Percentiles rank a stretch among this genome's conserved stretches.
Evolutionary conservation across 2,329 filamentous ascomycete species (phyloP).

Genomic region (Fusarium staphyleae): DNA sequence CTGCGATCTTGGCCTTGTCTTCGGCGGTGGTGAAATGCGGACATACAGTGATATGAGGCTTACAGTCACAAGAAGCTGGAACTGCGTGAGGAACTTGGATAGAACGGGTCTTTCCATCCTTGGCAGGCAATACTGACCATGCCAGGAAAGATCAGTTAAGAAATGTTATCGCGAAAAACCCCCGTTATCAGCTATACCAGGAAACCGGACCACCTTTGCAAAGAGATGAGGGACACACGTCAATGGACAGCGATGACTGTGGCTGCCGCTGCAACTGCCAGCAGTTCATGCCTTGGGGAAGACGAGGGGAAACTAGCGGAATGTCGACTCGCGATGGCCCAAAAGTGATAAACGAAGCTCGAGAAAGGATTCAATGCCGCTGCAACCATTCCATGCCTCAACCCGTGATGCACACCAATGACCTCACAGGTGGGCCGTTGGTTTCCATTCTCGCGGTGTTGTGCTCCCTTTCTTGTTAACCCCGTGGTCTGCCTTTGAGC

Average conservation of each 20-base stretch:
- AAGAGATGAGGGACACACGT: slow-evolving; percentile 5
- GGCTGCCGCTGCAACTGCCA: slow-evolving; percentile 23
- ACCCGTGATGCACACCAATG: slow-evolving; percentile 33
- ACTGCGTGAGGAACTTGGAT: slow-evolving; percentile 1
- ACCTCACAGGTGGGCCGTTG: slow-evolving; percentile 32
- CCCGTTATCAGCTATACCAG: background rate
- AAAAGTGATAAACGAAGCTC: slow-evolving; percentile 12
- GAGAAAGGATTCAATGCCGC: slow-evolving; percentile 7
- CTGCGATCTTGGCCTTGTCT: slow-evolving; percentile 3
- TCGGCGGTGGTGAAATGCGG: slow-evolving; percentile 24
- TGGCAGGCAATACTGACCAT: slow-evolving; percentile 4
- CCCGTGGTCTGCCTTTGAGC: slow-evolving; percentile 1
- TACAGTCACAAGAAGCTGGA: background rate
- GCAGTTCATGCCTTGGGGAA: slow-evolving; percentile 14
- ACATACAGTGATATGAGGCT: background rate
- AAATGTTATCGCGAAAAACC: background rate
- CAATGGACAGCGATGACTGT: slow-evolving; percentile 16
- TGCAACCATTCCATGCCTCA: slow-evolving; percentile 22
- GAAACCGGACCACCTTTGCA: slow-evolving; percentile 2
- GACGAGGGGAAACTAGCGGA: slow-evolving; percentile 1
- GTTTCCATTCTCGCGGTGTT: slow-evolving; percentile 18
- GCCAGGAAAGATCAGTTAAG: background rate
- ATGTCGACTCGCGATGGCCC: slow-evolving; percentile 11
- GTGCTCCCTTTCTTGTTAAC: slow-evolving; percentile 3
- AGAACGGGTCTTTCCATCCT: slow-evolving; percentile 1